Conservation (phyloP, 768 basidiomycete species). For the Lactarius hengduanensis region DNA sequence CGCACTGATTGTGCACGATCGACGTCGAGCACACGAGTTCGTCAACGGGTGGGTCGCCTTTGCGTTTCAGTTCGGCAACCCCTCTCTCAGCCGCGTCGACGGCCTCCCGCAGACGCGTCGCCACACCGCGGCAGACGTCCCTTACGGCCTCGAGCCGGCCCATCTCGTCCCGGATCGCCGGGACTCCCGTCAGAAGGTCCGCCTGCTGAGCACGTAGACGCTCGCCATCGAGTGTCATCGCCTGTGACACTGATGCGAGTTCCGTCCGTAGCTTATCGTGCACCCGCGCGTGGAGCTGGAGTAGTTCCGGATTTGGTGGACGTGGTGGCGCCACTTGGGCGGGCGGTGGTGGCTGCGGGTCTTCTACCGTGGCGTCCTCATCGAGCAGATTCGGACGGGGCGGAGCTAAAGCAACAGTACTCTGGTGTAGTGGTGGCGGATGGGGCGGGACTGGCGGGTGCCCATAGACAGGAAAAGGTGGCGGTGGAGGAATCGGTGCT, state of each 20-base stretch:
- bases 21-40: slow-evolving; percentile 94
- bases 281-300: slow-evolving; percentile 74
- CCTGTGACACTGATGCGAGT: slow-evolving; percentile 65
- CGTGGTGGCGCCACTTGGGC: slow-evolving; percentile 59
- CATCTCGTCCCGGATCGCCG: slow-evolving; percentile 97
- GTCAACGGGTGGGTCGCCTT: slow-evolving; percentile 92
- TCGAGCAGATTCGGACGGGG: slow-evolving; percentile 62
- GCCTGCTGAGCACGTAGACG: slow-evolving; percentile 76
- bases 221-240: slow-evolving; percentile 64
- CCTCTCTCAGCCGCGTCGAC: slow-evolving; percentile 70
- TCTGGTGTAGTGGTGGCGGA: slow-evolving; percentile 17
- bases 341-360: slow-evolving; percentile 32
- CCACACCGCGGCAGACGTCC: slow-evolving; percentile 83
- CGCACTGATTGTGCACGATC: slow-evolving; percentile 97
- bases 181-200: slow-evolving; percentile 86
- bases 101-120: slow-evolving; percentile 58
- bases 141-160: slow-evolving; percentile 88
- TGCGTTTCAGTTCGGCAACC: slow-evolving; percentile 71
- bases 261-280: slow-evolving; percentile 73
- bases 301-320: slow-evolving; percentile 86
- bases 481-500: slow-evolving; percentile 13
- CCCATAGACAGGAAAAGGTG: slow-evolving; percentile 18
- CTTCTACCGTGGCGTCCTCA: slow-evolving; percentile 45
- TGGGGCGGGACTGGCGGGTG: slow-evolving; percentile 25
- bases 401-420: slow-evolving; percentile 24